Evolutionary conservation across 495 filamentous ascomycete species (phyloP), one percentile per base, ranked within the genome.

Genomic region (Neurospora sp.): DNA sequence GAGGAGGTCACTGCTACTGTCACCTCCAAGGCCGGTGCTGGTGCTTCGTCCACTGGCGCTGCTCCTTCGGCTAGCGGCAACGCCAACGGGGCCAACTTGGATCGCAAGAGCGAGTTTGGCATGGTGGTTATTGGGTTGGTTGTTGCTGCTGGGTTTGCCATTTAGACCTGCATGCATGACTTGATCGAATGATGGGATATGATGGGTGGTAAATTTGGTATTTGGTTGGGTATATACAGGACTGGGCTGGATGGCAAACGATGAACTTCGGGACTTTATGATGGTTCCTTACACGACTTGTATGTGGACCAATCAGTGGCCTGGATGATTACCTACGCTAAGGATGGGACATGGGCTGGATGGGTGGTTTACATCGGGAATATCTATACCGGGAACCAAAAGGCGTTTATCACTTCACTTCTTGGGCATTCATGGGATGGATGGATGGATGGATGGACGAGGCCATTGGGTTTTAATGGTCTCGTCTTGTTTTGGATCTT

Each of bases 121-220:
- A 71, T 76, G 62, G 74, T 69, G 54, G 72, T 71, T 59, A n/a
- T 71, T 39, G 76, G 81, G 77, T 35, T 83, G 48, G 54, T 80
- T 70, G 37, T 83, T 71, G 37, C 77, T 75, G 70, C 76, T 76
- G 76, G 83, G 80, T 59, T 84, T 70, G 39, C 77, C 76, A 76
- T 83, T 79, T 82, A 84, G 41, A 81, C 9, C 48, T 27, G 20
- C 48, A 27, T 14, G 20, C 48, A 59, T 59, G 48, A 59, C 20
- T n/a, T 59, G 11, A 59, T 27, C n/a, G 5, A 3, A 31, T 16
- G 37, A 38, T 37, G 11, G n/a, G 54, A 70, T 20, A 59, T 71
- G 69, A 38, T 16, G 70, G 35, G 48, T 18, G 9, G 2, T 31
- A 39, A 23, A 4, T 12, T 23, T 54, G 69, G 39, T 40, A 39